phyloP scores from a whole-genome alignment of 2,329 filamentous ascomycete species.

The Pseudogymnoascus sp. region DNA sequence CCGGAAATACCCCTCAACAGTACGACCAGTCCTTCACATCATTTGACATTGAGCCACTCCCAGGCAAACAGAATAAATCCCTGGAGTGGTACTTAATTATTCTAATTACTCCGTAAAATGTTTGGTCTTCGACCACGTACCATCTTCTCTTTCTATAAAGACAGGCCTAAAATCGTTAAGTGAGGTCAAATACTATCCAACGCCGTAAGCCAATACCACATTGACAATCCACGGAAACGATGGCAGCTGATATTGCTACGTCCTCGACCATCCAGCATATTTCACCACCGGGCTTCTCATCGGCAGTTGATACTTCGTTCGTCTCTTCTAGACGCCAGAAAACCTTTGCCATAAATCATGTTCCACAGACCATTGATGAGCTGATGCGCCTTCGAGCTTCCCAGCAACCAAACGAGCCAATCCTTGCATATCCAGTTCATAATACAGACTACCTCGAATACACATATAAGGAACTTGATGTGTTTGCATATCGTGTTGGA shows the following conservation, averaged over 20 bases:
- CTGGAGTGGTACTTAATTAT: not conserved
- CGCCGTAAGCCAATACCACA: not conserved
- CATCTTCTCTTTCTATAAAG: not conserved
- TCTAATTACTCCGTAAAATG: not conserved
- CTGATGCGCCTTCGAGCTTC: conserved; percentile 16
- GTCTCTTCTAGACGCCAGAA: not conserved
- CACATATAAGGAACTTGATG: conserved; percentile 15
- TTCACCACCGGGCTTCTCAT: not conserved
- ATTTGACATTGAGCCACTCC: not conserved
- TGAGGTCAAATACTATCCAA: not conserved
- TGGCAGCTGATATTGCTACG: not conserved
- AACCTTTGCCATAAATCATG: not conserved
- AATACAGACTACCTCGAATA: conserved; percentile 18
- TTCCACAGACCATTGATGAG: conserved; percentile 17
- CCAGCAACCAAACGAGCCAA: conserved; percentile 10
- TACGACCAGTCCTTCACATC: not conserved
- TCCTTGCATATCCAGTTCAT: conserved; percentile 14
- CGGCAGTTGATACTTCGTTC: not conserved
- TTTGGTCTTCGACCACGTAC: not conserved
- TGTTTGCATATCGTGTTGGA: conserved; percentile 15
- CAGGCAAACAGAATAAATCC: not conserved
- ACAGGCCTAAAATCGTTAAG: not conserved
- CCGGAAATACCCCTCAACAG: not conserved
- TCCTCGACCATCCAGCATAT: not conserved
- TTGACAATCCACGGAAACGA: not conserved